A percentile compares a stretch with the other conserved stretches of the same genome.
Conservation (phyloP, 495 filamentous ascomycete genomes). For the Aspergillus bridgeri region DNA sequence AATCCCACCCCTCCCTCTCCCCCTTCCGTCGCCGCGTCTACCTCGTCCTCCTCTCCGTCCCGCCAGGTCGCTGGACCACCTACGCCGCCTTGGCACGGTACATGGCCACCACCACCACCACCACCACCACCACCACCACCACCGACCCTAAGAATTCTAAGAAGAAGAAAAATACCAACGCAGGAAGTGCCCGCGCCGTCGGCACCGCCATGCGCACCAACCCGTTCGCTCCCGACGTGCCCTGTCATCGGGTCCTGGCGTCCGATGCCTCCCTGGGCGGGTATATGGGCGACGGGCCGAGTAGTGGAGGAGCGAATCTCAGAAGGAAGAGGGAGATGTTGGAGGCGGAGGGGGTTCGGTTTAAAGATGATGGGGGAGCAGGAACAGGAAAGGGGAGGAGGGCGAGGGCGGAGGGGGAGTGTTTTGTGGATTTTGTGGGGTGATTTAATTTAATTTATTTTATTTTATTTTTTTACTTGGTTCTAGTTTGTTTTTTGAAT, state of each 20-base stretch:
- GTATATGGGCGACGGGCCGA: conserved; percentile 18
- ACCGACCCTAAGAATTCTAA: not conserved
- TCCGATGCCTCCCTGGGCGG: conserved; percentile 19
- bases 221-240: conserved; percentile 64
- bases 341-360: conserved; percentile 23
- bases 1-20: conserved; percentile 34
- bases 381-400: conserved; percentile 1
- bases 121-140: too few relatives aligned
- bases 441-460: not conserved
- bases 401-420: conserved; percentile 12
- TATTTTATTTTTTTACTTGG: not conserved
- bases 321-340: conserved; percentile 21
- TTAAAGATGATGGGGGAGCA: conserved; percentile 12
- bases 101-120: conserved; percentile 48
- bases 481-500: too few relatives aligned
- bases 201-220: conserved; percentile 73
- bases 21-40: conserved; percentile 59
- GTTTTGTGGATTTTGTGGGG: conserved; percentile 20
- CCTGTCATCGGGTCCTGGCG: conserved; percentile 43
- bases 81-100: conserved; percentile 68
- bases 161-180: not conserved
- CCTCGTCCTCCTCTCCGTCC: conserved; percentile 66
- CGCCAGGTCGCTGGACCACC: conserved; percentile 64
- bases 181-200: conserved; percentile 62
- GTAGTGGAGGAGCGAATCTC: conserved; percentile 9